Evolutionary conservation across 2,329 filamentous ascomycete species (phyloP), one percentile per base, ranked within the genome.

Genomic region (Hymenoscyphus fraxineus): DNA sequence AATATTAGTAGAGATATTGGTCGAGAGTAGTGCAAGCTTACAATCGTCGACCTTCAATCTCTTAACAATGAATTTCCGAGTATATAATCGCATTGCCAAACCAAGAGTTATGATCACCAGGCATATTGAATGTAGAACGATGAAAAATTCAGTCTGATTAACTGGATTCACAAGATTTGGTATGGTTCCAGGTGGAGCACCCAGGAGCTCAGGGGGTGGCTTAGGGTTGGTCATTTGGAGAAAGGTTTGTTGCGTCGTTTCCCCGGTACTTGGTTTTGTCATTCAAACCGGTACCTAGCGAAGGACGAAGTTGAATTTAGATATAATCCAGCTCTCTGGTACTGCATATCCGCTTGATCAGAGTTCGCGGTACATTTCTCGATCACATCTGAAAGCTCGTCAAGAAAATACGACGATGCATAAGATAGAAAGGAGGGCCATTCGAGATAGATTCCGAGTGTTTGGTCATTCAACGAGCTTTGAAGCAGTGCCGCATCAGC

Each of bases 31-130:
- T 38, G 32, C 6, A 38, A 16, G 32, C 55, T 32, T 57, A 57
- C 55, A 57, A 38, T 57, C 55, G n/a, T 57, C 55, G 15, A 38
- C 55, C n/a, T 57, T 57, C 12, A 38, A 10, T 19, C 35, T 22
- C 22, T 57, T 57, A 12, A 38, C 55, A 57, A 57, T 57, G 15
- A 57, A 57, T 16, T 57, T 57, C 35, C 55, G 55, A 57, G 55
- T 57, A 15, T 57, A 57, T 3, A 57, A 32, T n/a, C 55, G 55
- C 55, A 57, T 57, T n/a, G 55, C 55, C 55, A 57, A 16, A 9
- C 31, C 27, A n/a, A 57, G 31, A n/a, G 55, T 57, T 38, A 57
- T 19, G 9, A 57, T n/a, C 10, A 27, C 32, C 13, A 57, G 27
- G 32, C 55, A 35, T 35, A 57, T 57, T 15, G 31, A 57, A 22